Conservation (phyloP, 306 rosid genomes). For the Vigna mungo region DNA sequence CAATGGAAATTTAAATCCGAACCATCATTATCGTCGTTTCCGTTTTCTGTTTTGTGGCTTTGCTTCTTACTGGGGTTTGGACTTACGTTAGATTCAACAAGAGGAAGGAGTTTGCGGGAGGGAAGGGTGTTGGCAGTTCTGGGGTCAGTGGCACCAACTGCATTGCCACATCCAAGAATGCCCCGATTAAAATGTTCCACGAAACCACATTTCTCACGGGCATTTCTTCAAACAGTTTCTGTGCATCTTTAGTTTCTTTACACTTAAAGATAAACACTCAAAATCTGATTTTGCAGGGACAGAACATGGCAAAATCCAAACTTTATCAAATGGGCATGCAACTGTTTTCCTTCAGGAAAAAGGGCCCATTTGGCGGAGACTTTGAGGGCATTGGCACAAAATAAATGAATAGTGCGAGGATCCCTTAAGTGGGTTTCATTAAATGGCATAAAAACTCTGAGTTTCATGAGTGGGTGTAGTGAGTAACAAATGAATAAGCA, state of each 20-base stretch:
- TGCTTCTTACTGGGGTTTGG: no score
- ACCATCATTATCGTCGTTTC: no score
- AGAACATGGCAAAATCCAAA: conserved; percentile 56
- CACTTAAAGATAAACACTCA: conserved; percentile 61
- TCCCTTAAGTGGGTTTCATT: conserved; percentile 51
- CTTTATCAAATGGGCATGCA: conserved; percentile 69
- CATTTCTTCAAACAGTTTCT: conserved; percentile 75
- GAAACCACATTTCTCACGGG: conserved; percentile 68
- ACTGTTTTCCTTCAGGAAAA: conserved; percentile 65
- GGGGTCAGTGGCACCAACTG: no score
- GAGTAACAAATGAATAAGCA: conserved; percentile 25
- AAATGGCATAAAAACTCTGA: conserved; percentile 44
- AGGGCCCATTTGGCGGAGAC: conserved; percentile 57
- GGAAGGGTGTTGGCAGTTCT: no score
- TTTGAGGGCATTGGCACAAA: conserved; percentile 65
- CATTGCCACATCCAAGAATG: conserved; percentile 42
- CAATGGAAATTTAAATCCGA: no score
- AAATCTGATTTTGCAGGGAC: conserved; percentile 60
- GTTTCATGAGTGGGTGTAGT: conserved; percentile 36
- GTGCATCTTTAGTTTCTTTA: conserved; percentile 52
- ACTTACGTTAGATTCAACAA: no score
- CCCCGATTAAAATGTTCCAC: conserved; percentile 75
- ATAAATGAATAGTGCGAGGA: conserved; percentile 42
- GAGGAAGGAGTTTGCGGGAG: no score
- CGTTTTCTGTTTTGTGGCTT: no score